phyloP scores from a whole-genome alignment of 139 green algal species.

The Marvania coccoides region DNA sequence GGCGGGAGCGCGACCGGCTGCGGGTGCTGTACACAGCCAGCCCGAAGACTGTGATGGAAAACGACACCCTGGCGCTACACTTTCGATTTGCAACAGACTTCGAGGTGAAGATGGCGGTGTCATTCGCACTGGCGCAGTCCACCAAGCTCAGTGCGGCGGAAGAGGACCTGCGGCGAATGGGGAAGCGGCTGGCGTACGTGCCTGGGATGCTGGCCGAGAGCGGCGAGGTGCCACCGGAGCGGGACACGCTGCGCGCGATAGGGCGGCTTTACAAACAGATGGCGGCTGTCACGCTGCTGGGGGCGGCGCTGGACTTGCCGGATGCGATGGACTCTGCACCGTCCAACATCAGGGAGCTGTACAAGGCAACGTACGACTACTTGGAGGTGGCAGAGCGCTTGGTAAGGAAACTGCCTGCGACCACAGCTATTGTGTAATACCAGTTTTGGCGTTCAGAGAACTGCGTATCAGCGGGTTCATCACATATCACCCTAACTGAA shows the following conservation, averaged over 20 bases:
- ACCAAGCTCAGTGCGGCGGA: conserved; percentile 74
- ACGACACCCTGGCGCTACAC: conserved; percentile 22
- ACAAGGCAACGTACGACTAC: conserved; percentile 36
- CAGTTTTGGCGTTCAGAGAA: no score
- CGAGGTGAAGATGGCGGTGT: conserved; percentile 45
- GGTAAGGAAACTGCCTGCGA: no score
- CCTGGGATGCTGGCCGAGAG: conserved; percentile 36
- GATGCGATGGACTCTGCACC: conserved; percentile 53
- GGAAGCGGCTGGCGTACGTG: conserved; percentile 45
- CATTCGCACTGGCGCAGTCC: conserved; percentile 41
- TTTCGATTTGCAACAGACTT: conserved; percentile 29
- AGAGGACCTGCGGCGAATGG: conserved; percentile 55
- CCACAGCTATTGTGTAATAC: no score
- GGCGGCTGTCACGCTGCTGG: conserved; percentile 52
- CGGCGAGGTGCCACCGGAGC: conserved; percentile 10
- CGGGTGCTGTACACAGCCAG: not conserved
- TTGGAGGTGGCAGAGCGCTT: conserved; percentile 6
- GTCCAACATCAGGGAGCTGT: conserved; percentile 60
- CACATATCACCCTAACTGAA: no score
- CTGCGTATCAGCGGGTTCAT: no score
- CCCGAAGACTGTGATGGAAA: conserved; percentile 15
- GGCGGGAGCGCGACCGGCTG: conserved; percentile 1
- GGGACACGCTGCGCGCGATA: conserved; percentile 44
- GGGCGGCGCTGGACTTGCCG: conserved; percentile 45
- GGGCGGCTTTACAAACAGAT: conserved; percentile 58